Evolutionary conservation across 2,329 filamentous ascomycete genomes (phyloP), one percentile per base, ranked within the genome.

Genomic region (Colletotrichum tropicale): DNA sequence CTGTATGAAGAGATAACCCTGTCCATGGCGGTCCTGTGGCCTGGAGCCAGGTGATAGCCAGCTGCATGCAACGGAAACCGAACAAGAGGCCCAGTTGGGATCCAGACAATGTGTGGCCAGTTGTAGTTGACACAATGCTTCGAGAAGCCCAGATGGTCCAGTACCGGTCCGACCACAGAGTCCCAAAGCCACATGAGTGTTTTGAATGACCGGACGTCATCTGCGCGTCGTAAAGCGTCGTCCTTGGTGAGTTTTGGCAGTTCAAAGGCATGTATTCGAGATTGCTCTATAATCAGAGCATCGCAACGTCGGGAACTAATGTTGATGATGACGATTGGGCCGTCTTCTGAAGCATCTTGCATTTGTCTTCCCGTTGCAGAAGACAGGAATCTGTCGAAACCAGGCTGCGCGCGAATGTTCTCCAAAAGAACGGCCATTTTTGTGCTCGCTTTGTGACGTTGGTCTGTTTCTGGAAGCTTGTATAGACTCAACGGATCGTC

Each of bases 1-100:
- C 73, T 80, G 67, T 86, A 87, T 0, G 85, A 86, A 6, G 85
- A 87, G 4, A 86, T 79, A 6, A 83, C 84, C 56, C 82, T 77
- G 60, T 85, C 82, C 2, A 86, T 55, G 0, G 82, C 82, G 0
- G 81, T 82, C 13, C 82, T 71, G 1, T 34, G 34, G 8, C 77
- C 79, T 5, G 66, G 58, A 9, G 67, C 24, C 3, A 38, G 13
- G 66, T 86, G 82, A 36, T 78, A 67, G 13, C 85, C 85, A 0
- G 84, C 83, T 0, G 83, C 83, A 70, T 85, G 83, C 8, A 85
- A 52, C 10, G 83, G 83, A 26, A 85, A 79, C 5, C 75, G 74
- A 66, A 10, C 77, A 3, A 86, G 74, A 0, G 56, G 55, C 1
- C 83, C 83, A 0, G 81, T 85, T 4, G 80, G 78, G 75, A 86